Percentiles rank a stretch among this genome's conserved stretches.
Conservation (phyloP, 2,329 filamentous ascomycete genomes). For the Saccharata proteae region DNA sequence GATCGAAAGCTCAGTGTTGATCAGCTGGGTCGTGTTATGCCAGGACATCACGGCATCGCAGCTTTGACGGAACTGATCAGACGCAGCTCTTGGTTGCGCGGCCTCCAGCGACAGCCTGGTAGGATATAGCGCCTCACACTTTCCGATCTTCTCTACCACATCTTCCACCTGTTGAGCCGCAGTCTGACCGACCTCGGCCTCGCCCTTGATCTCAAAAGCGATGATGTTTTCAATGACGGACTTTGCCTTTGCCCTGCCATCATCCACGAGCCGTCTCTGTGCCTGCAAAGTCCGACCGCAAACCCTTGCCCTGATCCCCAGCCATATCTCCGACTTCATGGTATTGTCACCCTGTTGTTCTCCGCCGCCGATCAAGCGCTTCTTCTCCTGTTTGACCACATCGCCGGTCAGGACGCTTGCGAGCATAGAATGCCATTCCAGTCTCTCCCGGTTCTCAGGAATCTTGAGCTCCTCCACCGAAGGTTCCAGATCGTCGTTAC, state of each 20-base stretch:
- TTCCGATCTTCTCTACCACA: constrained; percentile 81
- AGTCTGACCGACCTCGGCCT: constrained; percentile 80
- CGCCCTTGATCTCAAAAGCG: constrained; percentile 86
- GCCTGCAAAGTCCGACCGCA: constrained; percentile 76
- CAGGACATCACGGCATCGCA: constrained; percentile 85
- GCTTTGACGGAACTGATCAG: constrained; percentile 64
- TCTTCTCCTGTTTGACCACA: constrained; percentile 96
- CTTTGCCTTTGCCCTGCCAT: constrained; percentile 62
- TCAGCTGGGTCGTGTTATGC: constrained; percentile 94
- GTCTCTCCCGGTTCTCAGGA: constrained; percentile 71
- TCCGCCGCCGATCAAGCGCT: constrained; percentile 71
- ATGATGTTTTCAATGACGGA: constrained; percentile 76
- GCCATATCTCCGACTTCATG: constrained; percentile 64
- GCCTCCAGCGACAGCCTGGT: constrained; percentile 62
- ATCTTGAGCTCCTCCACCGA: constrained; percentile 84
- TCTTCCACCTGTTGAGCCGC: constrained; percentile 81
- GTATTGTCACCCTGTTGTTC: constrained; percentile 62
- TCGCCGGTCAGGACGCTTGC: constrained; percentile 91
- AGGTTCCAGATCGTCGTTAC: constrained; percentile 77
- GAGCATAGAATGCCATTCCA: constrained; percentile 98
- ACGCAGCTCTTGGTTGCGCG: constrained; percentile 66
- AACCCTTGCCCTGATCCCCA: constrained; percentile 71
- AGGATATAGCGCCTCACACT: constrained; percentile 74
- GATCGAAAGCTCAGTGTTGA: constrained; percentile 86
- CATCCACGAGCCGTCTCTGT: constrained; percentile 79